Base-by-base conservation (phyloP, 73 alveolate species). In the Paramecium biaurelia region DNA sequence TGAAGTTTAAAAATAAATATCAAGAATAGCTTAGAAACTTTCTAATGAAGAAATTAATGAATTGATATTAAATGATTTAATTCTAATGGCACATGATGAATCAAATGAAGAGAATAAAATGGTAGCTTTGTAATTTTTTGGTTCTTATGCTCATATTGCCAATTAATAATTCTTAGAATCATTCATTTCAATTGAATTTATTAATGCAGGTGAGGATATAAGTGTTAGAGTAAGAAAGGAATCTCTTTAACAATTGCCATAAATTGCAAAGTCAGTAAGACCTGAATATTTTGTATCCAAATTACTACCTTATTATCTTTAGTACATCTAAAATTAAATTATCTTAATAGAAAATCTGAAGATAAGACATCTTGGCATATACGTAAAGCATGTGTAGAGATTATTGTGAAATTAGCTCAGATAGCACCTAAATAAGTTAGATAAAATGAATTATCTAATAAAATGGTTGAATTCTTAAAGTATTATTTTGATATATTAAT, bases 311-410 rank as follows among this genome's bases (percentile, higher is more conserved):
- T 20, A 38, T 24, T 79, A 30, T 45, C 28, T 79, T 23, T 23
- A 32, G 90, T 79, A 79, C n/a, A 42, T 79, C 30, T 37, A 9
- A 58, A 38, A 34, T 26, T 43, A 43, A 34, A 63, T 12, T 32
- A 86, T 85, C 14, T 63, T 34, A 86, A 41, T 89, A 89, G 94
- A 63, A 89, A 89, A 70, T 70, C 97, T 42, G 56, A 85, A 89
- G 99, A 97, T 88, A 57, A 89, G 12, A 26, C 84, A 24, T 89
- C 92, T 20, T 97, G 99, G 99, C 97, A 97, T 12, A 96, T 97
- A 23, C 95, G 99, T 76, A 95, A 95, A 68, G 94, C 98, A 2
- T 95, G 98, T 59, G 98, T 95, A 11, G 99, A 97, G 76, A 87
- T 85, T 20, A 92, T 97, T 24, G 95, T 97, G 7, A 93, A 76